These are phyloP conservation scores for Striga asiatica DNA, from an alignment of 257 asterid species.

Conservation along the genomic window DNA sequence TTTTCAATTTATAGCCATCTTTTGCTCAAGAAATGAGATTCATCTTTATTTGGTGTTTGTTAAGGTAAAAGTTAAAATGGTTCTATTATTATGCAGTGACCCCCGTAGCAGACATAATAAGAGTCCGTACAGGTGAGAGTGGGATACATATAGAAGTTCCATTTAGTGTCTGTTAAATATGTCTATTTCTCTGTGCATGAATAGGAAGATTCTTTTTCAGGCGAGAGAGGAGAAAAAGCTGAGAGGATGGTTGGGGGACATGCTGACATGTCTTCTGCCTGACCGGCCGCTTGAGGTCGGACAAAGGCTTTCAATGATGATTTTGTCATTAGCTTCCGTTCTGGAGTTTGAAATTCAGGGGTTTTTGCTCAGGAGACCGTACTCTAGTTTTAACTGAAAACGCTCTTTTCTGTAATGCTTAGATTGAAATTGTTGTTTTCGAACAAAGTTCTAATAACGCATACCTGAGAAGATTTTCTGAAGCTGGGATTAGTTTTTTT, in stretches of 20 bases:
- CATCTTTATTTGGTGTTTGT: background rate
- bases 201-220: constrained; percentile 23
- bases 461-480: background rate
- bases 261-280: constrained; percentile 46
- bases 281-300: constrained; percentile 17
- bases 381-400: constrained; percentile 4
- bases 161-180: background rate
- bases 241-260: constrained; percentile 91
- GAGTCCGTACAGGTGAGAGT: constrained; percentile 82
- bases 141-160: background rate
- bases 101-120: constrained; percentile 71
- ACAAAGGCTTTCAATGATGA: background rate
- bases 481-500: background rate
- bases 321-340: background rate
- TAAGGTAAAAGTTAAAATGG: background rate
- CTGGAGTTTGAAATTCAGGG: background rate
- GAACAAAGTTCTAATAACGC: background rate
- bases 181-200: background rate
- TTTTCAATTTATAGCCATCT: background rate
- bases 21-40: background rate
- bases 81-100: constrained; percentile 54
- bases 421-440: background rate
- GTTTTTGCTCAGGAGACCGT: background rate
- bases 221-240: constrained; percentile 80
- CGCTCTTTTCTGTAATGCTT: background rate